Percentiles rank a stretch among this genome's conserved stretches.
These are phyloP conservation scores for Leishmania braziliensis DNA, from an alignment of 208 protist species.

Conservation along the genomic window DNA sequence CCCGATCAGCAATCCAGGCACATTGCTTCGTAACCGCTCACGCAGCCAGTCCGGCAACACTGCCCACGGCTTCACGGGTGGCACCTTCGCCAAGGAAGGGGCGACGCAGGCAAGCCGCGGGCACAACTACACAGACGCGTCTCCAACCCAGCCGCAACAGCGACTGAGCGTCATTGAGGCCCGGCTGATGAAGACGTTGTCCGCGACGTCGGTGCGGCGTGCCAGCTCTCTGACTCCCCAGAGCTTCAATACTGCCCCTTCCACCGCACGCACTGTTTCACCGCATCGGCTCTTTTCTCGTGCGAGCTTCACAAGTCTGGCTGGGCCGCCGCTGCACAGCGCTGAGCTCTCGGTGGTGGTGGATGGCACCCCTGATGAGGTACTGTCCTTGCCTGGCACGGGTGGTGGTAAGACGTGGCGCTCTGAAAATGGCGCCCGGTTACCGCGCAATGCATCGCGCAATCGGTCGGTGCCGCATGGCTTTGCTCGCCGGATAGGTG, in stretches of 20 bases:
- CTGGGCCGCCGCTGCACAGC: conserved; percentile 8
- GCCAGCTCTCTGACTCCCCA: neutral
- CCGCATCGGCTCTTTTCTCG: neutral
- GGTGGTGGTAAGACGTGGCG: neutral
- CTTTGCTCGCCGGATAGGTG: neutral
- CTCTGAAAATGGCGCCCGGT: conserved; percentile 16
- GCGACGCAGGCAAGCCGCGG: neutral
- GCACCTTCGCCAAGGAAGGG: neutral
- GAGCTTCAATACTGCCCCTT: neutral
- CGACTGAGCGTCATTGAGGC: conserved; percentile 15
- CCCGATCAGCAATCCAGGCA: neutral
- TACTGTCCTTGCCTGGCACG: neutral
- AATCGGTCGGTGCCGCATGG: neutral
- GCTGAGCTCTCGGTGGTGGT: conserved; percentile 15
- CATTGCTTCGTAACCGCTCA: neutral
- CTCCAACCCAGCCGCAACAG: neutral
- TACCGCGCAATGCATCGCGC: conserved; percentile 13
- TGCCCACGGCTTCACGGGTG: neutral
- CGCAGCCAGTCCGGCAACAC: conserved; percentile 14
- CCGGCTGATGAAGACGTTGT: conserved; percentile 18
- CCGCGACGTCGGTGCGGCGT: conserved; percentile 17
- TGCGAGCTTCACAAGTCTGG: conserved; percentile 18
- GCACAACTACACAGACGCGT: neutral
- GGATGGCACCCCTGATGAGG: neutral
- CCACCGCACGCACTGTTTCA: neutral